Percentiles rank a stretch among this genome's conserved stretches.
Conservation (phyloP, 805 yeast species). For the Babjeviella inositovora region DNA sequence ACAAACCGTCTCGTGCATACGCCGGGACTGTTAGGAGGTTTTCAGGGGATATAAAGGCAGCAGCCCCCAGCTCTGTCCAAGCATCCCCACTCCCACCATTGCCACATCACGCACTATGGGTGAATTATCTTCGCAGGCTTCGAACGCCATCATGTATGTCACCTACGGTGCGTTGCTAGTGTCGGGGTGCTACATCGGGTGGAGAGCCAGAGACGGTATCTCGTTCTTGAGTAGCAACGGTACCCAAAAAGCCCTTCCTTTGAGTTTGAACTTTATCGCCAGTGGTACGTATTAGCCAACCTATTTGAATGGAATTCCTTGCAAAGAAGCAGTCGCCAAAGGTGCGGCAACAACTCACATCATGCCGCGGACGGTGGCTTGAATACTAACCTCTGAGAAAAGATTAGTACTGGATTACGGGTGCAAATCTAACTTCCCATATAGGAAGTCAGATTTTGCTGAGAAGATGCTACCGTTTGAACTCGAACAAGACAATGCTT, state of each 20-base stretch:
- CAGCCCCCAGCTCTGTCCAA: no score
- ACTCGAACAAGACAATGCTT: conserved; percentile 75
- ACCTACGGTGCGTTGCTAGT: conserved; percentile 39
- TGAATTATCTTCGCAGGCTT: conserved; percentile 29
- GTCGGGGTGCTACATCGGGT: conserved; percentile 41
- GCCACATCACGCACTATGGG: no score
- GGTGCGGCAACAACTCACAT: background rate
- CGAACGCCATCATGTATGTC: conserved; percentile 49
- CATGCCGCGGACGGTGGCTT: background rate
- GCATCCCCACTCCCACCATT: no score
- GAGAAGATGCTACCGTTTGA: conserved; percentile 47
- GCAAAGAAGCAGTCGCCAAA: background rate
- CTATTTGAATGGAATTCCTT: background rate
- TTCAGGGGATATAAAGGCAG: no score
- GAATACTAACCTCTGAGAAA: conserved; percentile 1
- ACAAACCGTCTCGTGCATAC: no score
- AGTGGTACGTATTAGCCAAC: conserved; percentile 47
- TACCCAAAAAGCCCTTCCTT: conserved; percentile 63
- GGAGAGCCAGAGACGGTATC: conserved; percentile 28
- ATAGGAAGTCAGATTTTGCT: conserved; percentile 17
- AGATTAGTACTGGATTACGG: background rate
- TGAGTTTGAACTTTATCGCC: conserved; percentile 81
- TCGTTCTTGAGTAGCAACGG: conserved; percentile 68
- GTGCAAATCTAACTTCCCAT: conserved; percentile 4
- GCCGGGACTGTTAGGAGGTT: no score